Percentiles rank a stretch among this genome's conserved stretches.
phyloP scores from a whole-genome alignment of 2,329 filamentous ascomycete species.

The Aspergillus ochraceus region DNA sequence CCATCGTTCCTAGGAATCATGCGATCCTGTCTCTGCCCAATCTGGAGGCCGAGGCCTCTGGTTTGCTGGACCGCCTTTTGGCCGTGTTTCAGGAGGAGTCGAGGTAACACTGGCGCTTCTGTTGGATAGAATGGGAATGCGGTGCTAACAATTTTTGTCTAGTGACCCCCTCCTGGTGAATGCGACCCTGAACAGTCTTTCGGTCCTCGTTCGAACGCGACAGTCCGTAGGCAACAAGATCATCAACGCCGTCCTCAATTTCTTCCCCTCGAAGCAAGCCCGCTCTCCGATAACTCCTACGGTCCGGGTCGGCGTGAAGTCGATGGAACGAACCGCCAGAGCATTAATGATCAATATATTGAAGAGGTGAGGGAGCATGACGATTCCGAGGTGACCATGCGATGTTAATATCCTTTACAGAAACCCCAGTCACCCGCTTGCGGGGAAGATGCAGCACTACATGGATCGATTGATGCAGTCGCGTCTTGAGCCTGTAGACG shows the following conservation, averaged over 20 bases:
- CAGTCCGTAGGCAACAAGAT: slow-evolving; percentile 83
- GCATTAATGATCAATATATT: slow-evolving; percentile 79
- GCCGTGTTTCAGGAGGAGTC: slow-evolving; percentile 80
- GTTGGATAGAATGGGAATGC: not conserved
- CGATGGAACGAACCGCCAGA: slow-evolving; percentile 91
- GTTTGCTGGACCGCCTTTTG: slow-evolving; percentile 84
- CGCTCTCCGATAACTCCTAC: slow-evolving; percentile 75
- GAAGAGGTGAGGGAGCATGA: slow-evolving; percentile 62
- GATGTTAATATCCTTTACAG: slow-evolving; percentile 47
- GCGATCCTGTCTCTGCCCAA: slow-evolving; percentile 74
- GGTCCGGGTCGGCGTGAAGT: slow-evolving; percentile 79
- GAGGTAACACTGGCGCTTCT: slow-evolving; percentile 55
- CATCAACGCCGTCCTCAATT: slow-evolving; percentile 78
- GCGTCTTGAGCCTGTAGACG: slow-evolving; percentile 76
- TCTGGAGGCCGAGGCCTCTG: slow-evolving; percentile 89
- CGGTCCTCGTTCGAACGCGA: slow-evolving; percentile 77
- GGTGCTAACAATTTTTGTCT: slow-evolving; percentile 6
- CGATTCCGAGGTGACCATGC: not conserved
- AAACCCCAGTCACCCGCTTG: slow-evolving; percentile 75
- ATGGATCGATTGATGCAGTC: slow-evolving; percentile 79
- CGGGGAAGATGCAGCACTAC: slow-evolving; percentile 79
- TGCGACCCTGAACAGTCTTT: slow-evolving; percentile 85
- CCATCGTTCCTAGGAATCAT: slow-evolving; percentile 81
- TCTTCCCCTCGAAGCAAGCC: slow-evolving; percentile 84
- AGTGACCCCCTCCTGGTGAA: slow-evolving; percentile 88